phyloP scores from a whole-genome alignment of 2,329 filamentous ascomycete species.

The Fusarium equiseti region DNA sequence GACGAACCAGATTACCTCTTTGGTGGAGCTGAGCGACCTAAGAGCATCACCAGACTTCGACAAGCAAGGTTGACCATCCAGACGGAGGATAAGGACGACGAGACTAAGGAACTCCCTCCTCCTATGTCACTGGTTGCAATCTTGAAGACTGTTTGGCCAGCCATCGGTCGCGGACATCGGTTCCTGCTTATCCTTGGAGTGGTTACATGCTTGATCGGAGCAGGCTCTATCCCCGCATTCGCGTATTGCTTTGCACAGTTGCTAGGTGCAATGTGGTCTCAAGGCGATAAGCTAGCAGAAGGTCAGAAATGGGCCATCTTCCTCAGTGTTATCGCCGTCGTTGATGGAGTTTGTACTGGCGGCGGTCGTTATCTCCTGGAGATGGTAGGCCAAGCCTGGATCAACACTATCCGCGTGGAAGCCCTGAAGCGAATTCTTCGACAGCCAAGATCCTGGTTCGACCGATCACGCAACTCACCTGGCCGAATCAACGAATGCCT shows the following conservation, averaged over 20 bases:
- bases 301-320: slow-evolving; percentile 76
- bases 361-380: slow-evolving; percentile 79
- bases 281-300: slow-evolving; percentile 59
- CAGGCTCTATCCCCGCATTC: slow-evolving; percentile 78
- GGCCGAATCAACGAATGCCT: slow-evolving; percentile 76
- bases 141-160: slow-evolving; percentile 75
- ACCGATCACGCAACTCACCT: slow-evolving; percentile 73
- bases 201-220: slow-evolving; percentile 71
- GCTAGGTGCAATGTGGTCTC: slow-evolving; percentile 74
- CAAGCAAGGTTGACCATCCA: neutral
- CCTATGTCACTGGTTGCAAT: slow-evolving; percentile 44
- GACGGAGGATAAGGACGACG: neutral
- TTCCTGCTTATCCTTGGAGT: slow-evolving; percentile 70
- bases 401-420: slow-evolving; percentile 75
- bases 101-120: slow-evolving; percentile 5
- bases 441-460: slow-evolving; percentile 85
- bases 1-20: slow-evolving; percentile 39
- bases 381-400: slow-evolving; percentile 78
- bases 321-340: slow-evolving; percentile 74
- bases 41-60: slow-evolving; percentile 49
- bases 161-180: slow-evolving; percentile 64
- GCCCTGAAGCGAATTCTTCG: slow-evolving; percentile 77
- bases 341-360: slow-evolving; percentile 75
- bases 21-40: slow-evolving; percentile 40
- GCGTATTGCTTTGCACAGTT: slow-evolving; percentile 81